Base-by-base conservation (phyloP, 2,329 filamentous ascomycete species). In the Pestalotiopsis fici region DNA sequence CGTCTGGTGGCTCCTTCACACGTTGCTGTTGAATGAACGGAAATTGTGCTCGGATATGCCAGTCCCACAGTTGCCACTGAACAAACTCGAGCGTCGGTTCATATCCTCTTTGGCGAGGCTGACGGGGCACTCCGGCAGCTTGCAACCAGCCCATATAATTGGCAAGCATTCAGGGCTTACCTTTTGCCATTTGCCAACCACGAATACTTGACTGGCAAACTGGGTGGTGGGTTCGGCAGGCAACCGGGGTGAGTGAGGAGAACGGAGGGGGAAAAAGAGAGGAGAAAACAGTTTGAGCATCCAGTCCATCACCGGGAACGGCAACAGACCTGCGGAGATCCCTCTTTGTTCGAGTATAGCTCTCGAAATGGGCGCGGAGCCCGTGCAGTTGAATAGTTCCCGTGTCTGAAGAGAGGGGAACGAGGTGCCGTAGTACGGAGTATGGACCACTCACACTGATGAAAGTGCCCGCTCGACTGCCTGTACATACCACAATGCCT, bases 31-130 rank as follows among this genome's bases (percentile, higher is more conserved):
- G 43, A 50, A 50, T 50, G 43, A 50, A 50, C 43, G 43, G 43
- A n/a, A 60, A 60, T 60, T 60, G 27, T 31, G 31, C 28, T 37
- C 31, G 57, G 28, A 37, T 60, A 60, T 60, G 57, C 57, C 57
- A 37, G 27, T 31, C 28, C 60, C 60, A 63, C 60, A 63, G 37
- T 63, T 47, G 37, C 60, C 60, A 63, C 60, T 63, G 27, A 25
- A 63, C 35, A 47, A 25, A 43, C 60, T 63, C 37, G 60, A 31
- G 27, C 31, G 57, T 60, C 60, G 37, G 35, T 50, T 39, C 37
- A 50, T 50, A 23, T 63, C 60, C 60, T 50, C 39, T 63, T 43
- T 63, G 37, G 60, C 60, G 60, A 63, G 60, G 60, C 57, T 63
- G 60, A 63, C 35, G 37, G 39, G 35, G 60, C 60, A n/a, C 18